phyloP scores from a whole-genome alignment of 1,284 basidiomycete genomes.

The Vanrija sp. region DNA sequence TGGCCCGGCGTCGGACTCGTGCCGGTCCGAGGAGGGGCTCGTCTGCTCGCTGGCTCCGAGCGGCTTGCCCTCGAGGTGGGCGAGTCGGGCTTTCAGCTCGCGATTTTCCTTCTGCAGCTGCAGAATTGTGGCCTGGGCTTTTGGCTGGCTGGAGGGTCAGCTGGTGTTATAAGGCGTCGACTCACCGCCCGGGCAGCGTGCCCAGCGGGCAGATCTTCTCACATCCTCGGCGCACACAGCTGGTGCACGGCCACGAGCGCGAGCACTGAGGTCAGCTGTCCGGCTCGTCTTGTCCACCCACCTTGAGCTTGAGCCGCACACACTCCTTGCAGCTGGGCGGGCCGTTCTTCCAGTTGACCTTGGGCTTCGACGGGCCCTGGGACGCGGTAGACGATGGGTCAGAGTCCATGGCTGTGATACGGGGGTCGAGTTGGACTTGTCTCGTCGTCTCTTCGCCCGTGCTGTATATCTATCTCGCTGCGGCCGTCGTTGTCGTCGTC shows the following conservation, averaged over 20 bases:
- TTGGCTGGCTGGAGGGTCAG: conserved; percentile 12
- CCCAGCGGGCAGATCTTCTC: conserved; percentile 20
- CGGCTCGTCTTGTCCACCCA: neutral
- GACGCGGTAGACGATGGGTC: neutral
- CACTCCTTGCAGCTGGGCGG: conserved; percentile 23
- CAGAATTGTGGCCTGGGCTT: conserved; percentile 13
- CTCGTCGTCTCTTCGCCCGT: neutral
- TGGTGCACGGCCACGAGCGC: conserved; percentile 22
- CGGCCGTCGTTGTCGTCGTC: neutral
- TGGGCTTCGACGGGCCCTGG: conserved; percentile 1
- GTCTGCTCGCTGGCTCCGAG: neutral
- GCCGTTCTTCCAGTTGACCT: conserved; percentile 21
- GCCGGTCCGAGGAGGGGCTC: no score
- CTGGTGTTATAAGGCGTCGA: neutral
- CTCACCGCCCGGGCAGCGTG: conserved; percentile 16
- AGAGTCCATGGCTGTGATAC: neutral
- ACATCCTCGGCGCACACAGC: conserved; percentile 21
- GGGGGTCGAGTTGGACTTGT: neutral
- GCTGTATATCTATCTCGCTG: neutral
- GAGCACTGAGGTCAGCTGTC: conserved; percentile 15
- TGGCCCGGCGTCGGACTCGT: no score
- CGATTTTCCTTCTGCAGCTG: conserved; percentile 17
- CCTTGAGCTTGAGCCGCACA: conserved; percentile 23
- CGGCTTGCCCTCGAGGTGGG: neutral
- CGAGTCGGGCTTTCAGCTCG: conserved; percentile 6